A percentile compares a stretch with the other conserved stretches of the same genome.
Evolutionary conservation across 441 rosid genomes (phyloP).

Genomic region (Arabidopsis hybrid): DNA sequence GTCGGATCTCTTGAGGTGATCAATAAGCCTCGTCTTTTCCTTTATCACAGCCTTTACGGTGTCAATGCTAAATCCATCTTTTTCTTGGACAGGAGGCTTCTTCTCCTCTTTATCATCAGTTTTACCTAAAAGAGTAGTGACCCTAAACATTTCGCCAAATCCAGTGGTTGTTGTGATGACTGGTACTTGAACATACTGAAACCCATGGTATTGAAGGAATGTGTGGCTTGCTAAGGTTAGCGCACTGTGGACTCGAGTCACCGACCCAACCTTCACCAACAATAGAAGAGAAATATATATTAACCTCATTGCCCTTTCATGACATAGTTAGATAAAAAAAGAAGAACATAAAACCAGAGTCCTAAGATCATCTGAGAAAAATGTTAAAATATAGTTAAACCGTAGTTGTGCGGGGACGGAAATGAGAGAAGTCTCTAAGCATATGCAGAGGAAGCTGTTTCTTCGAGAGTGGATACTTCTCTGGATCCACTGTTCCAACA

Average conservation of each 20-base stretch:
- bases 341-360: conserved; percentile 1
- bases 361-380: neutral
- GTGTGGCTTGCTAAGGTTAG: conserved; percentile 69
- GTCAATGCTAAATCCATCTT: conserved; percentile 60
- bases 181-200: conserved; percentile 78
- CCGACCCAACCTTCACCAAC: conserved; percentile 75
- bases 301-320: conserved; percentile 11
- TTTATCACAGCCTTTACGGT: conserved; percentile 64
- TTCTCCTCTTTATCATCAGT: conserved; percentile 48
- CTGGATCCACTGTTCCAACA: conserved; percentile 70
- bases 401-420: conserved; percentile 87
- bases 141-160: conserved; percentile 65
- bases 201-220: conserved; percentile 75
- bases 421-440: conserved; percentile 74
- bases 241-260: conserved; percentile 72
- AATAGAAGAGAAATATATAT: conserved; percentile 17
- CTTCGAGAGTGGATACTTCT: conserved; percentile 68
- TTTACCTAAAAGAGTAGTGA: conserved; percentile 56
- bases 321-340: neutral
- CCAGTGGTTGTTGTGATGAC: conserved; percentile 73
- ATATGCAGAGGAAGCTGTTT: conserved; percentile 73
- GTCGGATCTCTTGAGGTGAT: conserved; percentile 78
- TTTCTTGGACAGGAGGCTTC: conserved; percentile 33
- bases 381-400: conserved; percentile 44
- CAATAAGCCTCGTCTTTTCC: conserved; percentile 63